These are phyloP conservation scores for Aaosphaeria arxii DNA, from an alignment of 2,329 filamentous ascomycete species.

Conservation along the genomic window DNA sequence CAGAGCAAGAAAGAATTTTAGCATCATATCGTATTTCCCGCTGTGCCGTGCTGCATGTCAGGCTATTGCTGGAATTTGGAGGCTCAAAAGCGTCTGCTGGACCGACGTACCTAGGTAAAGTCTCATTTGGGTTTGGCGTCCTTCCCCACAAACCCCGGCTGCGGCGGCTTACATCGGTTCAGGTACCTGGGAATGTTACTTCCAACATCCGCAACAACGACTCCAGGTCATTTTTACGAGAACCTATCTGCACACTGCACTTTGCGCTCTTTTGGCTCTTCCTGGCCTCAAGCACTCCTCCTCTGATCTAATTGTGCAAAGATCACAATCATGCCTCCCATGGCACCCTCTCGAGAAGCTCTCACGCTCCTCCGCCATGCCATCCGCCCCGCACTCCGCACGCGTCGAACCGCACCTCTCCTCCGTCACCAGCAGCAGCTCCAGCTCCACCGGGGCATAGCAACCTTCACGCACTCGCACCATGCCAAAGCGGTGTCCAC, in stretches of 20 bases:
- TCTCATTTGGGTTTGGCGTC: constrained; percentile 1
- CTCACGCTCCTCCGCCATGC: constrained; percentile 31
- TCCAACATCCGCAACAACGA: background rate
- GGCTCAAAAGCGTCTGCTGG: too few relatives aligned
- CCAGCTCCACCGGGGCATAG: constrained; percentile 43
- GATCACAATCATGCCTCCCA: constrained; percentile 20
- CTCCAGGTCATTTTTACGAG: too few relatives aligned
- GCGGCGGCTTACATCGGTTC: constrained; percentile 18
- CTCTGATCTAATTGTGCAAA: background rate
- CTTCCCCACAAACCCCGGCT: constrained; percentile 20
- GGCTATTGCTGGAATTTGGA: too few relatives aligned
- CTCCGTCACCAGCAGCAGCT: constrained; percentile 1
- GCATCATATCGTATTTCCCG: too few relatives aligned
- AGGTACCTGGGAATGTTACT: constrained; percentile 11
- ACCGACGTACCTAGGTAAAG: background rate
- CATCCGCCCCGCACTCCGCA: constrained; percentile 21
- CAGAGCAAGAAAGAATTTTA: too few relatives aligned
- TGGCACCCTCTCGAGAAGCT: constrained; percentile 34
- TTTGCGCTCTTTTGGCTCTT: background rate
- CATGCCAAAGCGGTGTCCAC: constrained; percentile 82
- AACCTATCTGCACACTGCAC: too few relatives aligned
- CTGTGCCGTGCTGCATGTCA: too few relatives aligned
- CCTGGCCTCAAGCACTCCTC: background rate
- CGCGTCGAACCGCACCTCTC: constrained; percentile 1
- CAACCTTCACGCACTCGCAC: constrained; percentile 76